Percentiles rank a stretch among this genome's conserved stretches.
These are phyloP conservation scores for Durio zibethinus DNA, from an alignment of 345 rosid genomes.

Conservation along the genomic window DNA sequence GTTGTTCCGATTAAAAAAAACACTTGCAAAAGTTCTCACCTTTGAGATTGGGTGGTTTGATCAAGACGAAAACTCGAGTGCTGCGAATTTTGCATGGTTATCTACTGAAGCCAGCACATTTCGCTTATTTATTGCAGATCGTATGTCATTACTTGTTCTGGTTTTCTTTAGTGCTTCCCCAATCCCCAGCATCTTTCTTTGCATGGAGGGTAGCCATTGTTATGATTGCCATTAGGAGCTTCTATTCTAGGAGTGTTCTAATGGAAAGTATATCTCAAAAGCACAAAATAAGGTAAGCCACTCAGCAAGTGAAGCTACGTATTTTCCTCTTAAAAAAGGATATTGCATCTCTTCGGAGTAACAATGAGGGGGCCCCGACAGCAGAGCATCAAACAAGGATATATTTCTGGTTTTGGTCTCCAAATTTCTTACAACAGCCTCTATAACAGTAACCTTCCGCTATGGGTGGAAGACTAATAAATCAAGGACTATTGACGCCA, in stretches of 20 bases:
- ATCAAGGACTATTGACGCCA: slow-evolving; percentile 27
- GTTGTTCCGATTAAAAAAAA: slow-evolving; percentile 38
- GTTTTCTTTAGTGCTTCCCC: slow-evolving; percentile 35
- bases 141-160: slow-evolving; percentile 38
- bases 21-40: slow-evolving; percentile 35
- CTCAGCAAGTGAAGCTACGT: slow-evolving; percentile 53
- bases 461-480: slow-evolving; percentile 48
- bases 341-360: slow-evolving; percentile 28
- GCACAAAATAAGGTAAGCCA: slow-evolving; percentile 42
- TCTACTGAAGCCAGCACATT: slow-evolving; percentile 39
- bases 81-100: slow-evolving; percentile 41
- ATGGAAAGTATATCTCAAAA: slow-evolving; percentile 47
- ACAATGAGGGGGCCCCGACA: slow-evolving; percentile 37
- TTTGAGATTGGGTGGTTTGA: slow-evolving; percentile 57
- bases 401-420: slow-evolving; percentile 45
- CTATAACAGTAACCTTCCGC: slow-evolving; percentile 40
- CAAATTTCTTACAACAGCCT: slow-evolving; percentile 43
- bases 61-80: slow-evolving; percentile 44
- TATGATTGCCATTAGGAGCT: slow-evolving; percentile 42
- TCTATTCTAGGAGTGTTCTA: slow-evolving; percentile 38
- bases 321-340: slow-evolving; percentile 47
- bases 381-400: slow-evolving; percentile 46
- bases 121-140: slow-evolving; percentile 42
- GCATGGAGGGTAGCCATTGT: slow-evolving; percentile 46
- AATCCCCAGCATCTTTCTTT: slow-evolving; percentile 28